phyloP scores from a whole-genome alignment of 306 rosid genomes.

The Corylus avellana region DNA sequence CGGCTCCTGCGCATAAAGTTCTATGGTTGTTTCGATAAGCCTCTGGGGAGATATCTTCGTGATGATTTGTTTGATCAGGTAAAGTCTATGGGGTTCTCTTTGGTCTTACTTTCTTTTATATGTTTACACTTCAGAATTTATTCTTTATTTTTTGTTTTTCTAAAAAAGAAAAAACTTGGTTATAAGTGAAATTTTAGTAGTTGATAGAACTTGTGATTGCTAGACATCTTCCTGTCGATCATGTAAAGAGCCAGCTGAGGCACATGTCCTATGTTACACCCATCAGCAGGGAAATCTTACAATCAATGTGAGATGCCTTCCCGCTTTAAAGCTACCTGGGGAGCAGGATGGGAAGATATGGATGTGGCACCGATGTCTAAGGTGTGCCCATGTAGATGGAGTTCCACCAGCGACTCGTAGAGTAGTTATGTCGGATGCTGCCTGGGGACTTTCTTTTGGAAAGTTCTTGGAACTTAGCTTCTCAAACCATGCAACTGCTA shows the following conservation, averaged over 20 bases:
- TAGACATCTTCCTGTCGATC: constrained; percentile 70
- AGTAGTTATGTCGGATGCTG: constrained; percentile 97
- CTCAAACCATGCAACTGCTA: constrained; percentile 98
- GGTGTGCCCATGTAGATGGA: constrained; percentile 78
- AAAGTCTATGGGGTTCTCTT: constrained; percentile 3
- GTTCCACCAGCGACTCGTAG: constrained; percentile 97
- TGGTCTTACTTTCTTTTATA: background rate
- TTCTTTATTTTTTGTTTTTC: background rate
- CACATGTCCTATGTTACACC: constrained; percentile 79
- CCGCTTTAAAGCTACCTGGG: constrained; percentile 80
- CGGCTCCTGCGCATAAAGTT: constrained; percentile 92
- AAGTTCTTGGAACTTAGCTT: constrained; percentile 98
- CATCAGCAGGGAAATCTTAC: constrained; percentile 98
- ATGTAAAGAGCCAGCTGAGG: constrained; percentile 77
- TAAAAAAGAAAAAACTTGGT: background rate
- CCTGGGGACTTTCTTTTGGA: constrained; percentile 99
- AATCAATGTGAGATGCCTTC: constrained; percentile 77
- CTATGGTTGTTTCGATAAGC: constrained; percentile 91
- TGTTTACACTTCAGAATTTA: background rate
- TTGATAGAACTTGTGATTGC: constrained; percentile 19
- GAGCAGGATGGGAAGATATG: constrained; percentile 91
- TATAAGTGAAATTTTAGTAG: constrained; percentile 18
- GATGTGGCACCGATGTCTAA: constrained; percentile 99
- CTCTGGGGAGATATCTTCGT: constrained; percentile 90
- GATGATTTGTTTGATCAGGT: constrained; percentile 90